Base-by-base conservation (phyloP, 2,329 filamentous ascomycete genomes). In the Fusarium falciforme region DNA sequence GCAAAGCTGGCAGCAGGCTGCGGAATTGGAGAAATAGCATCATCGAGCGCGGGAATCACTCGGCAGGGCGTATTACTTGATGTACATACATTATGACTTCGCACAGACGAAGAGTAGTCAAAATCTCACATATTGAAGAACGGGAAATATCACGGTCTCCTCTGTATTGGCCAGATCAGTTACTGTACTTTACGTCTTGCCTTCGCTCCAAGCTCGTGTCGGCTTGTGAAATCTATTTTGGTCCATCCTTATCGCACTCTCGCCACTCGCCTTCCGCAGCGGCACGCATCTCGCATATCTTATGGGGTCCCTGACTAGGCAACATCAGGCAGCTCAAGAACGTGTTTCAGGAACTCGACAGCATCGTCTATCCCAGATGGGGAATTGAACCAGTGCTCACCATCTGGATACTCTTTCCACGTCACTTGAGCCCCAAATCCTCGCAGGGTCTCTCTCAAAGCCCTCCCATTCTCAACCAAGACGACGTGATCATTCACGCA, bases 341-440 rank as follows among this genome's bases (percentile, higher is more conserved):
- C 44, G 6, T 27, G 52, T 14, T 29, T 66, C 31, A 85, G 58
- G 67, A 84, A 85, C 5, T 70, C 68, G 10, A 81, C 77, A 0
- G 80, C 81, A 68, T 87, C 84, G 65, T 86, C 83, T 31, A 86
- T 80, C 0, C 85, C 85, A 2, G 75, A 61, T 0, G 84, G 84
- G 22, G 82, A 80, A 66, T 87, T 83, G 38, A 87, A 79, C 84
- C 84, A 86, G 67, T 87, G 84, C 0, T 81, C 83, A 9, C 85
- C 85, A 22, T 79, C 72, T 1, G 77, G 70, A 68, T 87, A 87
- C 68, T 85, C 82, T 44, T 76, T 83, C 84, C 83, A 86, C 10
- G 73, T 68, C 2, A 86, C 83, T n/a, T 78, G 57, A 7, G 83
- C 79, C 0, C 84, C 85, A 42, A 85, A 85, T 2, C 73, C 71